These are phyloP conservation scores for Lepidium aucheri DNA, from an alignment of 345 rosid genomes.

Conservation along the genomic window DNA sequence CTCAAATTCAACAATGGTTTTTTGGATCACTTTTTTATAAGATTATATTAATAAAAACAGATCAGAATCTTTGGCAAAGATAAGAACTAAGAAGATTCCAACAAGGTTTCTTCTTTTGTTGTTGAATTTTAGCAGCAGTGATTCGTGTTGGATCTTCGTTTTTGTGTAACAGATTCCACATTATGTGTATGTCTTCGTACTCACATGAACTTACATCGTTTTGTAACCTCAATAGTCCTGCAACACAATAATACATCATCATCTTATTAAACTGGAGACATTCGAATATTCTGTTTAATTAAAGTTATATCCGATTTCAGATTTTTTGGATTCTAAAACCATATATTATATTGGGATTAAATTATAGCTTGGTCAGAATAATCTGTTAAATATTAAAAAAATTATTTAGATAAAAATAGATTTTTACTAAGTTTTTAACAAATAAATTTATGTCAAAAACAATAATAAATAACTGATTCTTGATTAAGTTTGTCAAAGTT, in stretches of 20 bases:
- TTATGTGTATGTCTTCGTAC: slow-evolving; percentile 44
- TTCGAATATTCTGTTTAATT: no score
- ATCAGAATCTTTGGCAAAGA: slow-evolving; percentile 30
- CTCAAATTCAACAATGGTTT: slow-evolving; percentile 17
- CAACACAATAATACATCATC: no score
- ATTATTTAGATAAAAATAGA: no score
- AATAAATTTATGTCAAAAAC: no score
- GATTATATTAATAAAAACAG: not conserved
- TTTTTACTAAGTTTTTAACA: no score
- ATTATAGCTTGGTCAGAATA: no score
- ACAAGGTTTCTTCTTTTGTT: slow-evolving; percentile 21
- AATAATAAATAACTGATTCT: no score
- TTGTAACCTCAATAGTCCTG: slow-evolving; percentile 32
- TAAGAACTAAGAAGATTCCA: slow-evolving; percentile 30
- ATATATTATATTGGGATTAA: not conserved
- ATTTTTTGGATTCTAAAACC: no score
- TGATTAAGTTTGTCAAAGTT: no score
- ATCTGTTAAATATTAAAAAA: no score
- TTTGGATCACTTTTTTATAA: not conserved
- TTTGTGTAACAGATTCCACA: slow-evolving; percentile 42
- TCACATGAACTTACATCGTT: slow-evolving; percentile 43
- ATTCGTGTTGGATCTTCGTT: slow-evolving; percentile 10
- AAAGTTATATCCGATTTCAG: no score
- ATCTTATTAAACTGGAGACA: no score
- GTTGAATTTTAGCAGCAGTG: not conserved